A percentile compares a stretch with the other conserved stretches of the same genome.
Evolutionary conservation across 805 yeast genomes (phyloP).

Genomic region (Candida boidinii): DNA sequence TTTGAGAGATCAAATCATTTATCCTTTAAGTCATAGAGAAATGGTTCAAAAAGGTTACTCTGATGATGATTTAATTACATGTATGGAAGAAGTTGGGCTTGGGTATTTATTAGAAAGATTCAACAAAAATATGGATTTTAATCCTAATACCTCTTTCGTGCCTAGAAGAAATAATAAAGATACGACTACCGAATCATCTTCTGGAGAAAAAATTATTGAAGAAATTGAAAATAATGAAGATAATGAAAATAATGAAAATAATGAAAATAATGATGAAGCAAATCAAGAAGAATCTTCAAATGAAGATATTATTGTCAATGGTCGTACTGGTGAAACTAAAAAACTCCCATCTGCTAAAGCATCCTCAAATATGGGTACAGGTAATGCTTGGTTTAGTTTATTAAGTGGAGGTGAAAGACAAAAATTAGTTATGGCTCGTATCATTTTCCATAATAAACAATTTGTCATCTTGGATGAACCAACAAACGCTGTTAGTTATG

Average conservation of each 20-base stretch:
- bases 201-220: neutral
- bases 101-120: conserved; percentile 72
- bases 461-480: conserved; percentile 86
- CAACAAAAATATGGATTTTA: conserved; percentile 39
- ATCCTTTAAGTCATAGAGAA: conserved; percentile 72
- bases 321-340: conserved; percentile 3
- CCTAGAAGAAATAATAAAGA: no score
- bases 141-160: conserved; percentile 17
- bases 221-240: neutral
- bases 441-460: conserved; percentile 69
- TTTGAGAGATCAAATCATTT: conserved; percentile 83
- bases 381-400: conserved; percentile 69
- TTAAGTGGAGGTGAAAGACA: conserved; percentile 96
- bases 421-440: conserved; percentile 80
- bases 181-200: no score
- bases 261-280: conserved; percentile 10
- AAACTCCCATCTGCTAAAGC: conserved; percentile 2
- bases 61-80: conserved; percentile 61
- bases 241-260: neutral
- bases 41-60: conserved; percentile 65
- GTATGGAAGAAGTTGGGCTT: conserved; percentile 67
- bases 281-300: conserved; percentile 17
- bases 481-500: conserved; percentile 87
- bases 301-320: conserved; percentile 14
- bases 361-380: conserved; percentile 12